A percentile compares a stretch with the other conserved stretches of the same genome.
phyloP scores from a whole-genome alignment of 495 filamentous ascomycete genomes.

The Xylaria palmicola region DNA sequence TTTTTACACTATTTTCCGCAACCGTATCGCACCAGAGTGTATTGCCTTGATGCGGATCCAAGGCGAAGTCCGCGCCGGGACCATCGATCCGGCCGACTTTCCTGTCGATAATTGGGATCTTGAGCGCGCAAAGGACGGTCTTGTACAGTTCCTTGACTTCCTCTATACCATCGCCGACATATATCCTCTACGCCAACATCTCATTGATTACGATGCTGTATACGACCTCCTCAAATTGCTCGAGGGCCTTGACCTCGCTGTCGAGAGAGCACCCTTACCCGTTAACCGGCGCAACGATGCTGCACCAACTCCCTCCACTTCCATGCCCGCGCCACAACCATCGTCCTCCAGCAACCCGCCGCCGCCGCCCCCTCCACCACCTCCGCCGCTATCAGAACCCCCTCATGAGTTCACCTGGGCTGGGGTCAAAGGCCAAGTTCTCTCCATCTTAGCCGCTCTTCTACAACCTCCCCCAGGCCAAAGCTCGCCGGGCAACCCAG shows the following conservation, averaged over 20 bases:
- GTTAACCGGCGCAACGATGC: slow-evolving; percentile 33
- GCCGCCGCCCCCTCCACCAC: slow-evolving; percentile 53
- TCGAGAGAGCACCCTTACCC: slow-evolving; percentile 67
- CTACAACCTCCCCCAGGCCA: slow-evolving; percentile 56
- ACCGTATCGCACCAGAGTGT: slow-evolving; percentile 86
- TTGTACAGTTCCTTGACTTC: slow-evolving; percentile 91
- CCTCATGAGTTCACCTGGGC: slow-evolving; percentile 90
- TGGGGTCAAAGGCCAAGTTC: slow-evolving; percentile 87
- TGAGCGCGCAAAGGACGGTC: slow-evolving; percentile 79
- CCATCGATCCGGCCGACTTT: slow-evolving; percentile 66
- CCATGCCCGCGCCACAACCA: slow-evolving; percentile 33
- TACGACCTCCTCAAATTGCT: slow-evolving; percentile 82
- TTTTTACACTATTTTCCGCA: slow-evolving; percentile 87
- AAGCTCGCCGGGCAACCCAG: slow-evolving; percentile 63
- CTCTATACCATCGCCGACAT: slow-evolving; percentile 87
- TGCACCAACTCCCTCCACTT: slow-evolving; percentile 28
- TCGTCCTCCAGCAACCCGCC: slow-evolving; percentile 45
- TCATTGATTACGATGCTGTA: slow-evolving; percentile 84
- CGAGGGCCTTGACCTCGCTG: slow-evolving; percentile 80
- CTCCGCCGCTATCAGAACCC: slow-evolving; percentile 67
- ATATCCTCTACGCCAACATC: slow-evolving; percentile 53
- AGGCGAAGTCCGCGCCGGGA: slow-evolving; percentile 68
- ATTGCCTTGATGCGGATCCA: slow-evolving; percentile 91
- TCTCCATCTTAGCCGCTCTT: slow-evolving; percentile 81
- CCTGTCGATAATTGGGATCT: slow-evolving; percentile 96